Percentiles rank a stretch among this genome's conserved stretches.
Evolutionary conservation across 495 filamentous ascomycete species (phyloP).

Genomic region (Staphylotrichum longicolle): DNA sequence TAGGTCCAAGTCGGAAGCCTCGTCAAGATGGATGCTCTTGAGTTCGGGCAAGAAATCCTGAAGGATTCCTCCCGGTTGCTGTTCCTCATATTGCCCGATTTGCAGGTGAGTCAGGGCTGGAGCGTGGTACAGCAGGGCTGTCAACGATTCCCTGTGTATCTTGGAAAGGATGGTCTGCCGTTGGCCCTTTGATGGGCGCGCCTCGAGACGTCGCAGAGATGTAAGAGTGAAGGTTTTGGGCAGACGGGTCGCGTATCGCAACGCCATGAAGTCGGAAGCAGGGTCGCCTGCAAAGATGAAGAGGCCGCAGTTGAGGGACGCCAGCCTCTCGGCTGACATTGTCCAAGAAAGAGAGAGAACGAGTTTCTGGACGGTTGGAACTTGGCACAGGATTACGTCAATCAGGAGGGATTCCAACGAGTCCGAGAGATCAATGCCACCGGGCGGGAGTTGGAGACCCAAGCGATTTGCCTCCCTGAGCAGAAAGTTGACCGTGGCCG

Average conservation of each 20-base stretch:
- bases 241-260: not conserved
- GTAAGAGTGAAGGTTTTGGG: not conserved
- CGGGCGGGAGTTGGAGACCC: not conserved
- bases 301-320: no score
- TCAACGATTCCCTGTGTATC: not conserved
- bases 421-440: no score
- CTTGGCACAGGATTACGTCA: no score
- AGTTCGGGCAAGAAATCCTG: not conserved
- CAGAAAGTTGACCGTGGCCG: not conserved
- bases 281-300: no score
- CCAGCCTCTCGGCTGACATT: no score
- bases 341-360: no score
- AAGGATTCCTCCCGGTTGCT: not conserved
- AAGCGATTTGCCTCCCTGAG: not conserved
- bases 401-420: no score
- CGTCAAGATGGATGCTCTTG: not conserved
- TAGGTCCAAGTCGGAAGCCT: not conserved
- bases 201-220: not conserved
- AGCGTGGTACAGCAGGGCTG: not conserved
- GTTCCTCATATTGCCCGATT: not conserved
- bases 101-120: not conserved
- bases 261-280: no score
- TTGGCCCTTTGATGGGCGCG: no score
- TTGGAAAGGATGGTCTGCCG: no score
- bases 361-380: no score